phyloP scores from a whole-genome alignment of 768 basidiomycete genomes.

The Punctularia strigosozonata region DNA sequence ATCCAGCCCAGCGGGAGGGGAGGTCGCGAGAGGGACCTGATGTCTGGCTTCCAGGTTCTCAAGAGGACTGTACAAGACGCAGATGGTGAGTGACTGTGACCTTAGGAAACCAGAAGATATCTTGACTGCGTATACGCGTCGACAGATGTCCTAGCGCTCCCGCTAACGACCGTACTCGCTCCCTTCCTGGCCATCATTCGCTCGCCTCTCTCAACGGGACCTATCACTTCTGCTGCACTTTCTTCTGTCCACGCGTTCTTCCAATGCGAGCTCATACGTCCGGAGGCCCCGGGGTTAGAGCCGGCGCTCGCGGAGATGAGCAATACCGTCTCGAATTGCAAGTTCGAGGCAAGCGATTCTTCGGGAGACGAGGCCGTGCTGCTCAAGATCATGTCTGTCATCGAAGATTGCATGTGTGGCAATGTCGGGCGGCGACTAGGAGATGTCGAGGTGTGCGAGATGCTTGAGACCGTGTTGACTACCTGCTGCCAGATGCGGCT shows the following conservation, averaged over 20 bases:
- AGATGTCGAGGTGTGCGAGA: constrained; percentile 94
- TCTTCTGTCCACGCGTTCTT: constrained; percentile 85
- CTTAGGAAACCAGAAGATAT: background rate
- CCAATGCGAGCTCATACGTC: constrained; percentile 58
- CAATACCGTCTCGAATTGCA: constrained; percentile 86
- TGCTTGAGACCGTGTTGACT: constrained; percentile 94
- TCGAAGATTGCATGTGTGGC: constrained; percentile 71
- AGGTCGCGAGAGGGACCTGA: constrained; percentile 71
- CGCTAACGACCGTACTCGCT: constrained; percentile 52
- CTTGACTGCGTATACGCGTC: background rate
- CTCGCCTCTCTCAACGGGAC: constrained; percentile 90
- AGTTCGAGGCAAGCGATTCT: constrained; percentile 94
- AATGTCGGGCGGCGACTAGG: constrained; percentile 62
- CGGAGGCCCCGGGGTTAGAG: constrained; percentile 43
- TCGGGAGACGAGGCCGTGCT: constrained; percentile 97
- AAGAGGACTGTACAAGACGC: constrained; percentile 61
- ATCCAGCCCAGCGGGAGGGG: constrained; percentile 34
- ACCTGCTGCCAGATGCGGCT: constrained; percentile 95
- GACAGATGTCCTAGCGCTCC: constrained; percentile 46
- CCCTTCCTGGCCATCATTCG: constrained; percentile 93
- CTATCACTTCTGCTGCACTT: constrained; percentile 92
- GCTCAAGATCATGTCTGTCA: constrained; percentile 82
- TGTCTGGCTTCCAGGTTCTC: constrained; percentile 82
- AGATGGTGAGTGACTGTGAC: constrained; percentile 33
- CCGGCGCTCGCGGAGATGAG: constrained; percentile 73